A percentile compares a stretch with the other conserved stretches of the same genome.
These are phyloP conservation scores for Scedosporium dehoogii DNA, from an alignment of 2,329 filamentous ascomycete species.

Conservation along the genomic window DNA sequence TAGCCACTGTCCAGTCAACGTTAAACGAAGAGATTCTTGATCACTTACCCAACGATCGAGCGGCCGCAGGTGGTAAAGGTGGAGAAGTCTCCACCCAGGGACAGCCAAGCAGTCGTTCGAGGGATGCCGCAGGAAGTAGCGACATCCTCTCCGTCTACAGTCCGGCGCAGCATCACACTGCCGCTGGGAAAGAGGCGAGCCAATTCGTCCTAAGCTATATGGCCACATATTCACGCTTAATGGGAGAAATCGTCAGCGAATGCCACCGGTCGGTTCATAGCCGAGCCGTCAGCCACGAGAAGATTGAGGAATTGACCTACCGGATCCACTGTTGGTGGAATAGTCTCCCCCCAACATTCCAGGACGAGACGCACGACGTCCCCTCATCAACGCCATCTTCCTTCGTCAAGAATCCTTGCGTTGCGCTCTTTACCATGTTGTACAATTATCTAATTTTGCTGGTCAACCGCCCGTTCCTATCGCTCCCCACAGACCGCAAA, in stretches of 20 bases:
- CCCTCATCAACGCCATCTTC: background rate
- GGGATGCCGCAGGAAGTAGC: no score
- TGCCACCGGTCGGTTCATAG: constrained; percentile 17
- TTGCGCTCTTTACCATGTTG: constrained; percentile 18
- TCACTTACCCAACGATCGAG: background rate
- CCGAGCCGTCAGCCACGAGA: constrained; percentile 12
- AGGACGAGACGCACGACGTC: constrained; percentile 8
- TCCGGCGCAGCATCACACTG: background rate
- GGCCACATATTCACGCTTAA: constrained; percentile 13
- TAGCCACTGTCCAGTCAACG: background rate
- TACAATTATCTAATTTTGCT: constrained; percentile 23
- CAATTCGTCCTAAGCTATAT: constrained; percentile 12
- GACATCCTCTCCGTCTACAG: no score
- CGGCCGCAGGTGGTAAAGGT: background rate
- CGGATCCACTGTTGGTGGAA: constrained; percentile 18
- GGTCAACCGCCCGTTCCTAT: constrained; percentile 23
- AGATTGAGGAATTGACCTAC: constrained; percentile 13
- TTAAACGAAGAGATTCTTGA: background rate
- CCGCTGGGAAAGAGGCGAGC: constrained; percentile 7
- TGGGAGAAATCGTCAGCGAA: constrained; percentile 13
- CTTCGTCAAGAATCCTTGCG: constrained; percentile 1
- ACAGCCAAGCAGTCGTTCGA: no score
- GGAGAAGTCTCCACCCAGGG: background rate
- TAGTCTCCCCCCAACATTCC: constrained; percentile 11
- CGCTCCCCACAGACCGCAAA: constrained; percentile 15